These are phyloP conservation scores for Sophora flavescens DNA, from an alignment of 306 rosid species.

Conservation along the genomic window DNA sequence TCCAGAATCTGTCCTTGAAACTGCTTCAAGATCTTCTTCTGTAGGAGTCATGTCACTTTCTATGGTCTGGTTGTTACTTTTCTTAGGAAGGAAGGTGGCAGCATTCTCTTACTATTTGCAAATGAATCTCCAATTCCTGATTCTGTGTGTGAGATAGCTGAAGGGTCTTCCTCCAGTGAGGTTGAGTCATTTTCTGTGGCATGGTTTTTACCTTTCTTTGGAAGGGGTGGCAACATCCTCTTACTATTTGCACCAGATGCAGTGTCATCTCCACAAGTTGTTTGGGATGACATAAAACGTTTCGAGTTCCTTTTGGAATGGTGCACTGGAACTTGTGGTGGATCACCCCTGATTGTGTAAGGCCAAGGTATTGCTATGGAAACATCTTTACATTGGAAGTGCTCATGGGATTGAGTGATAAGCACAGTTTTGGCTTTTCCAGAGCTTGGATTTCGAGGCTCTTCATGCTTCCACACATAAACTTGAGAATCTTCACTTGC, in stretches of 20 bases:
- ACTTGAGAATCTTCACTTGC: slow-evolving; percentile 96
- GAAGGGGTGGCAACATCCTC: slow-evolving; percentile 75
- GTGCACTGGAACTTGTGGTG: slow-evolving; percentile 43
- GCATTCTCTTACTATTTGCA: slow-evolving; percentile 50
- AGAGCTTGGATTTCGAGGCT: slow-evolving; percentile 38
- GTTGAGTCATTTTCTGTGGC: slow-evolving; percentile 39
- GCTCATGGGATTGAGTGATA: slow-evolving; percentile 57
- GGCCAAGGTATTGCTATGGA: slow-evolving; percentile 89
- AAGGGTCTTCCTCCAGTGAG: slow-evolving; percentile 54
- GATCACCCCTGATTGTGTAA: slow-evolving; percentile 66
- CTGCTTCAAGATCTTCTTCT: slow-evolving; percentile 61
- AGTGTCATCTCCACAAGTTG: slow-evolving; percentile 43
- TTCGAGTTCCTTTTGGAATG: slow-evolving; percentile 65
- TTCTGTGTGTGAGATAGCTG: slow-evolving; percentile 49
- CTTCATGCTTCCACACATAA: slow-evolving; percentile 74
- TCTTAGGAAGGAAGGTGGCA: slow-evolving; percentile 77
- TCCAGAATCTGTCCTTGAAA: slow-evolving; percentile 50
- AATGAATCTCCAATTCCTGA: slow-evolving; percentile 47
- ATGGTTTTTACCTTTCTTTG: slow-evolving; percentile 56
- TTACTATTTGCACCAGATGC: slow-evolving; percentile 37
- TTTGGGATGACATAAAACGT: slow-evolving; percentile 16
- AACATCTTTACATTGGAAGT: slow-evolving; percentile 84
- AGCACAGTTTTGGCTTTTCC: slow-evolving; percentile 53
- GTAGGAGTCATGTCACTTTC: slow-evolving; percentile 42
- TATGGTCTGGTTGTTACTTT: slow-evolving; percentile 21